Conservation (phyloP, 768 basidiomycete genomes). For the Auricularia cornea region DNA sequence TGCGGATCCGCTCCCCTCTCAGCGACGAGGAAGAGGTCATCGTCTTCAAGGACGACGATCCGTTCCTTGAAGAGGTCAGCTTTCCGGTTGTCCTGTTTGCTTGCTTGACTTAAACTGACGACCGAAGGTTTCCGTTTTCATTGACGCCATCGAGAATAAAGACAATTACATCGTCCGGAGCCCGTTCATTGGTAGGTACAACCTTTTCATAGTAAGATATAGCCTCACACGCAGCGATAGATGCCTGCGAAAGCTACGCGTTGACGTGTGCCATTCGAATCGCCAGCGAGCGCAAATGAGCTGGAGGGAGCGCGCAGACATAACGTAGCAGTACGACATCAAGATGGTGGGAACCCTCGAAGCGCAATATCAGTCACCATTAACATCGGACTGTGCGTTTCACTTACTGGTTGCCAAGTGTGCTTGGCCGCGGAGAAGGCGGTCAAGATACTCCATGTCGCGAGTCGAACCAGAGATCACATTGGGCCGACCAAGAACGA, state of each 20-base stretch:
- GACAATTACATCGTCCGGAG: slow-evolving; percentile 82
- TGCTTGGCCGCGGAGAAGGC: no score
- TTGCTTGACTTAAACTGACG: background rate
- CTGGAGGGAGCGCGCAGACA: no score
- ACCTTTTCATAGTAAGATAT: slow-evolving; percentile 1
- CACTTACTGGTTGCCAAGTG: no score
- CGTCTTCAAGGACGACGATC: slow-evolving; percentile 75
- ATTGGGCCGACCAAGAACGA: no score
- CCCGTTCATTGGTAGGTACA: slow-evolving; percentile 64
- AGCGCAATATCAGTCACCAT: no score
- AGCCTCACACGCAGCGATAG: no score
- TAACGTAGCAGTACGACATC: no score
- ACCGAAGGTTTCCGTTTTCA: slow-evolving; percentile 76
- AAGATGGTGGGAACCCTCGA: no score
- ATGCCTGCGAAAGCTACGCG: slow-evolving; percentile 82
- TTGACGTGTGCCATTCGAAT: slow-evolving; percentile 90
- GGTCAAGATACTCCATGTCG: no score
- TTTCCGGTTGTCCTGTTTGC: background rate
- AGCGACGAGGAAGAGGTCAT: slow-evolving; percentile 65
- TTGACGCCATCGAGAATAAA: slow-evolving; percentile 84
- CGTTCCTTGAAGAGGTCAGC: slow-evolving; percentile 80
- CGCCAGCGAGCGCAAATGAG: slow-evolving; percentile 44
- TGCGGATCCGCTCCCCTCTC: slow-evolving; percentile 78
- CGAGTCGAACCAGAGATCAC: no score
- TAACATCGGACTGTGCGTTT: no score